Evolutionary conservation across 2,329 filamentous ascomycete genomes (phyloP), one percentile per base, ranked within the genome.

Genomic region (Xylariaceae sp.): DNA sequence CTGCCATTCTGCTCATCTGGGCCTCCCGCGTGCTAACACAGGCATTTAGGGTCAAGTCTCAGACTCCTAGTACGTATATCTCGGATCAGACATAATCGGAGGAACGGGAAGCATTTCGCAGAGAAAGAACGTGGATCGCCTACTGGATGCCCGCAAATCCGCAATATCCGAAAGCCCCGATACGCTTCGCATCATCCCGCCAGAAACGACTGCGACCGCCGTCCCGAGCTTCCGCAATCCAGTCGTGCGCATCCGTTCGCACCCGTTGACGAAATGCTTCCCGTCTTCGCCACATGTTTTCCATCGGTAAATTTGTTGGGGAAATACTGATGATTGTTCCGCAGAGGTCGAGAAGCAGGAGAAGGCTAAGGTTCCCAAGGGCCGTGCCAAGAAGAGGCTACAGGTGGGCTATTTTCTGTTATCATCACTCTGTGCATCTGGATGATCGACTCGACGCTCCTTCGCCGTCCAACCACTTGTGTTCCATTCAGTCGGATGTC

Each of bases 331-430:
- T 46, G 15, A 49, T 41, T 21, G 12, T 41, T 12, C 45, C 26
- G 29, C 43, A 49, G 45, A 53, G 47, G 51, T 57, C 22, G 51
- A 59, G 55, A 56, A 47, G 49, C 59, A 48, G 52, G 56, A 58
- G 44, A 58, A 58, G 50, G 6, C 43, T 21, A 96, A 97, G 88
- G 83, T 80, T 69, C 91, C 92, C 74, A 96, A 96, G 86, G 92
- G 92, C 73, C 91, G 92, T 73, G 92, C 92, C 68, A 90, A 94
- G 81, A 97, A 97, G 91, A 86, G 92, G 72, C 86, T 58, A 10
- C 53, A 53, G 42, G 54, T 56, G 18, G 45, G 54, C 29, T 10
- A 37, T 39, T 41, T 37, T 21, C 39, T 2, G 26, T 43, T 39
- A 16, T 50, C 6, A 22, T 37, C n/a, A 5, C 47, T 16, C 32